Evolutionary conservation across 148 eudicot genomes (phyloP), one percentile per base, ranked within the genome.

Genomic region (Limonium bicolor): DNA sequence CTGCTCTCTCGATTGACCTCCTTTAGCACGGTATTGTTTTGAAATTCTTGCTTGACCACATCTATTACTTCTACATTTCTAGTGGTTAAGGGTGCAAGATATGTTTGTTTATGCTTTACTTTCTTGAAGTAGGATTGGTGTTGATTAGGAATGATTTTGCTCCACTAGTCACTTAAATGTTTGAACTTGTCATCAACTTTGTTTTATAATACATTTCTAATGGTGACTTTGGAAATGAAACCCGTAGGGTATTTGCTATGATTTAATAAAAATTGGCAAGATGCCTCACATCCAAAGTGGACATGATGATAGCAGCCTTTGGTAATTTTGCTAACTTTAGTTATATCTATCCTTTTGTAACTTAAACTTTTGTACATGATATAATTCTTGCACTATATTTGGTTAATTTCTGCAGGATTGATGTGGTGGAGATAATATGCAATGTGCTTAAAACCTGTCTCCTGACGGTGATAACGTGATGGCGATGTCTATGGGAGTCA

Each of bases 351-450:
- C 3, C 11, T 46, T 38, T 13, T 22, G 7, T 26, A 8, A 45
- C 17, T 51, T 45, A 42, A 21, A 44, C 17, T 31, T 14, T 27
- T 21, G 25, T 41, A 25, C 4, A 12, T 4, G 10, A 24, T 20
- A 24, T 43, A 13, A 23, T 34, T 27, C 57, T 54, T 54, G 26
- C 20, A 39, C 55, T 10, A 2, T 43, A 43, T 43, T 13, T 43
- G 24, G 31, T 43, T 11, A 23, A 12, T 14, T 43, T 14, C 48
- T 68, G 66, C 84, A 72, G 88, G 58, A 43, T 77, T 58, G 74
- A 75, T 55, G 63, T 73, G 64, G 78, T 78, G 62, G 93, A 90
- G 67, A 67, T 90, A 33, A 48, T 90, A 36, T 84, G 93, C 76
- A 64, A 77, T 54, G 51, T 76, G 61, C 58, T 84, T 6, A 82